These are phyloP conservation scores for Backusella westeae DNA, from an alignment of 192 early-diverging fungal genomes.

Conservation along the genomic window DNA sequence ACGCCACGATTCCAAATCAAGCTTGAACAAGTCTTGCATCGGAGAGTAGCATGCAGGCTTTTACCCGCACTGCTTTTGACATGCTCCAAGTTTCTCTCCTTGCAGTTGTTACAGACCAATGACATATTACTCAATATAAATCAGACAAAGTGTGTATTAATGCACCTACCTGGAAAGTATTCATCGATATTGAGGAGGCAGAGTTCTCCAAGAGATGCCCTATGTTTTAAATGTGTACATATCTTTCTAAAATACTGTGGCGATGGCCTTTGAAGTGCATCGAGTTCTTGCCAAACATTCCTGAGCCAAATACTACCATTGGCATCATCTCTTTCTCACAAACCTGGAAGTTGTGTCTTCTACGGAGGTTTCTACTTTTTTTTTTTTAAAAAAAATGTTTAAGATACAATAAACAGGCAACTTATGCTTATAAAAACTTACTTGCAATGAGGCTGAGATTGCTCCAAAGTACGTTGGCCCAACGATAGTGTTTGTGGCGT, in stretches of 20 bases:
- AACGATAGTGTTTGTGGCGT: neutral
- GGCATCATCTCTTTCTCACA: neutral
- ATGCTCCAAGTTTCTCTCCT: no score
- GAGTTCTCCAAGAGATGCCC: neutral
- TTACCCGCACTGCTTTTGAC: no score
- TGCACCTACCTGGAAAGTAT: neutral
- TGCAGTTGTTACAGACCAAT: no score
- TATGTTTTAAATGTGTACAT: neutral
- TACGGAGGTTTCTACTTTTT: no score
- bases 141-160: neutral
- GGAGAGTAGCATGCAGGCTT: neutral
- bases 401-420: neutral
- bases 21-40: no score
- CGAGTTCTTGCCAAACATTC: neutral
- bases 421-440: neutral
- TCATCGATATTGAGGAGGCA: neutral
- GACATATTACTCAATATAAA: no score
- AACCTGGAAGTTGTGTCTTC: neutral
- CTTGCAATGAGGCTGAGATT: neutral
- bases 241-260: neutral
- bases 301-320: neutral
- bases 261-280: neutral
- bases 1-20: neutral
- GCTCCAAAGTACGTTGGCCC: neutral
- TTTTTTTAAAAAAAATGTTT: neutral